Evolutionary conservation across 805 yeast genomes (phyloP).

Genomic region (Teunomyces cretensis): DNA sequence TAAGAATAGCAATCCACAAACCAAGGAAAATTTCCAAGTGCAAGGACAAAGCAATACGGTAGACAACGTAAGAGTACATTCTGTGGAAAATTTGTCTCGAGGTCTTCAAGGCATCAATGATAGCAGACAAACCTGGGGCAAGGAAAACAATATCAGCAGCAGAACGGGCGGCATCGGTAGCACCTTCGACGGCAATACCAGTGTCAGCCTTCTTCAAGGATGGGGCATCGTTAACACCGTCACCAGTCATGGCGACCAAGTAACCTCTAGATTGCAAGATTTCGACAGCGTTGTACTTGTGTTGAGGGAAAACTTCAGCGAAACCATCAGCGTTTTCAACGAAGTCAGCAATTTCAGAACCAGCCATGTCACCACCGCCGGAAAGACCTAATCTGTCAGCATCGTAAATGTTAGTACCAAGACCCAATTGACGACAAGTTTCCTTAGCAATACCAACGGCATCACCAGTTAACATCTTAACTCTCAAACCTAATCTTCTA

Average conservation of each 20-base stretch:
- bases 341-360: slow-evolving; percentile 95
- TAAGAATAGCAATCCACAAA: slow-evolving; percentile 93
- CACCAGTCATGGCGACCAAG: slow-evolving; percentile 99
- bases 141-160: slow-evolving; percentile 92
- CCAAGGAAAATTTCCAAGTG: slow-evolving; percentile 95
- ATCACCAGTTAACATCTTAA: slow-evolving; percentile 98
- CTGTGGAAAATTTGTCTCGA: slow-evolving; percentile 66
- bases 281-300: slow-evolving; percentile 94
- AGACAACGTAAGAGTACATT: slow-evolving; percentile 96
- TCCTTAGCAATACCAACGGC: slow-evolving; percentile 99
- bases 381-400: slow-evolving; percentile 96
- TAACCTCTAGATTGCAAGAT: slow-evolving; percentile 93
- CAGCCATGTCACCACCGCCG: slow-evolving; percentile 93
- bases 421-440: slow-evolving; percentile 96
- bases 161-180: slow-evolving; percentile 95
- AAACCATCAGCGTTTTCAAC: slow-evolving; percentile 98
- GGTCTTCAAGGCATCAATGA: slow-evolving; percentile 56
- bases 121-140: slow-evolving; percentile 35
- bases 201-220: slow-evolving; percentile 84
- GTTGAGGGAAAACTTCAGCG: slow-evolving; percentile 98
- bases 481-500: slow-evolving; percentile 85
- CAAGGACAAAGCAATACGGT: slow-evolving; percentile 94
- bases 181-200: slow-evolving; percentile 99
- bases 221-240: slow-evolving; percentile 98
- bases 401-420: slow-evolving; percentile 94